Evolutionary conservation across 768 basidiomycete species (phyloP), one percentile per base, ranked within the genome.

Genomic region (Pleurotus tuoliensis): DNA sequence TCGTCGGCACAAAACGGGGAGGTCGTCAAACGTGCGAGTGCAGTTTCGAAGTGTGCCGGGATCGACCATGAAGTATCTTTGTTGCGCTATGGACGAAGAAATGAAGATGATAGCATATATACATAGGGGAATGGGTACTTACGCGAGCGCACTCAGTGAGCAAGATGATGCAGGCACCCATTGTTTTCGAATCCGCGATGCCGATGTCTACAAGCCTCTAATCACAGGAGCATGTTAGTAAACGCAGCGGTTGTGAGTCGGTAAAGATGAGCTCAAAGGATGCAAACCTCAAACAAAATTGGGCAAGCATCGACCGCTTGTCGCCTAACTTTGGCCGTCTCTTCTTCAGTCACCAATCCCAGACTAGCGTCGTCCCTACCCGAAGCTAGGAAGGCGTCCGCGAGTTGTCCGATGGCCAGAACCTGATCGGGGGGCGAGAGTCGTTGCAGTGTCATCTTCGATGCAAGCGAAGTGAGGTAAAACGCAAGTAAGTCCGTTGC

Each of bases 231-330:
- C 30, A 34, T 30, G 11, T 34, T 11, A 34, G 30, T 34, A 34
- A 34, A 20, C 20, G 20, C 20, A 20, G 20, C 20, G 20, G 20
- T 20, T 20, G 20, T 20, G 20, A 20, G 3, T 3, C 8, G 30
- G 30, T 34, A 34, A 9, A 5, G 30, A 34, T 34, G 30, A 34
- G 30, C 30, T 34, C 30, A 34, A 34, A 34, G 30, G 30, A 34
- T 9, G 47, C 45, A 16, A 48, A 63, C 82, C 67, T 82, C 78
- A 34, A 86, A 69, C 18, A 81, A 59, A 40, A 71, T 71, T 5
- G 78, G 72, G 40, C 73, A 77, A 6, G 81, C 78, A 58, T 84
- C 82, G 3, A 81, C 72, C 38, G 81, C 67, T 59, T 79, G 79
- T 58, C 72, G 74, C 39, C 73, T 76, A 46, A 82, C 62, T 24